phyloP scores from a whole-genome alignment of 164 flowering plant genomes.

The Dillenia turbinata region DNA sequence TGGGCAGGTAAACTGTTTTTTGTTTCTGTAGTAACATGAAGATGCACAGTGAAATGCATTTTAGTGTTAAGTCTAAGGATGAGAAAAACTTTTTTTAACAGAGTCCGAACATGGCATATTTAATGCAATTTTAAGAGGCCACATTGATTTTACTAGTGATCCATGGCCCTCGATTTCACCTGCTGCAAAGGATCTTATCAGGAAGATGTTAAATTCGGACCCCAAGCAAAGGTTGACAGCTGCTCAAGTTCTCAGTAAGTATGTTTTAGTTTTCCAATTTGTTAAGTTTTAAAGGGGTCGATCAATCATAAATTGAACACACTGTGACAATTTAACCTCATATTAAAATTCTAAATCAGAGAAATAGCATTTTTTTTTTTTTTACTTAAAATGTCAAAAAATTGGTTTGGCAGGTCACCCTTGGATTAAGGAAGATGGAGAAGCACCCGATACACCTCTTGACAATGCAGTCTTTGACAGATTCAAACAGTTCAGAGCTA shows the following conservation, averaged over 20 bases:
- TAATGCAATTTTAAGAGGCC: constrained; percentile 74
- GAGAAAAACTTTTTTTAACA: constrained; percentile 14
- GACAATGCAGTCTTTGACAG: constrained; percentile 83
- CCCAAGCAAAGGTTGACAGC: constrained; percentile 85
- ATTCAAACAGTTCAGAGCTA: constrained; percentile 93
- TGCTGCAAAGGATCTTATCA: constrained; percentile 83
- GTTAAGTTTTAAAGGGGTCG: neutral
- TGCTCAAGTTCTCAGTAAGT: constrained; percentile 77
- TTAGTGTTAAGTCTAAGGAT: neutral
- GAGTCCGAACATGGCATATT: constrained; percentile 87
- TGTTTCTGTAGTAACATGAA: neutral
- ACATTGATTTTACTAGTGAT: constrained; percentile 70
- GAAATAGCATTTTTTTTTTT: neutral
- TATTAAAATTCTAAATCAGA: too few relatives aligned
- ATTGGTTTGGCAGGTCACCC: constrained; percentile 61
- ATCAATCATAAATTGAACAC: neutral
- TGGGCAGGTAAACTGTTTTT: constrained; percentile 57
- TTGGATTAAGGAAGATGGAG: constrained; percentile 98
- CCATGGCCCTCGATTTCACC: constrained; percentile 86
- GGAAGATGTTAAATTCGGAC: constrained; percentile 75
- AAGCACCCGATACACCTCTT: constrained; percentile 94
- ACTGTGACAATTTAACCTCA: too few relatives aligned
- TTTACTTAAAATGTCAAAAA: neutral
- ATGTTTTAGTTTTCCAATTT: neutral
- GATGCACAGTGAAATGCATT: neutral